phyloP scores from a whole-genome alignment of 2,329 filamentous ascomycete species.

The Xylaria sp. region DNA sequence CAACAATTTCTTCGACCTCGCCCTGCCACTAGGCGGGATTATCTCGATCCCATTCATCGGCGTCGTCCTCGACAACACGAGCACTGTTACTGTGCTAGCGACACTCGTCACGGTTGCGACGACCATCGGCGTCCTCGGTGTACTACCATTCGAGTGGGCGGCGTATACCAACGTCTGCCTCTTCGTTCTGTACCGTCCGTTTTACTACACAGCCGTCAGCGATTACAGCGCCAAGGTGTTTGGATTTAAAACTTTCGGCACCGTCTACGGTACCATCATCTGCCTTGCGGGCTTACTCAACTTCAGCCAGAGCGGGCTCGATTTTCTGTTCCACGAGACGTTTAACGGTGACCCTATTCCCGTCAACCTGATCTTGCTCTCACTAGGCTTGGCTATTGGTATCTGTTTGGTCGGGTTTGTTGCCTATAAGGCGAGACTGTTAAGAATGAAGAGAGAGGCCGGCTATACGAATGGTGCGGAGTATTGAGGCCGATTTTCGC shows the following conservation, averaged over 20 bases:
- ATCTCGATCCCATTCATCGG: constrained; percentile 90
- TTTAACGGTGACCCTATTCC: constrained; percentile 80
- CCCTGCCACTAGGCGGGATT: constrained; percentile 84
- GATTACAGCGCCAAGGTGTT: constrained; percentile 94
- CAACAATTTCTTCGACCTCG: constrained; percentile 88
- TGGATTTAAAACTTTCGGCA: constrained; percentile 90
- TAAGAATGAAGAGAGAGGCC: constrained; percentile 42
- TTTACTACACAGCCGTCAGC: constrained; percentile 91
- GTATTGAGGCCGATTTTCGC: constrained; percentile 5
- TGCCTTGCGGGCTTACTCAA: constrained; percentile 86
- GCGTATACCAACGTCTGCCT: constrained; percentile 81
- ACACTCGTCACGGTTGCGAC: constrained; percentile 78
- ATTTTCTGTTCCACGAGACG: constrained; percentile 78
- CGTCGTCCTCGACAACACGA: constrained; percentile 78
- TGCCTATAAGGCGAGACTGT: constrained; percentile 51
- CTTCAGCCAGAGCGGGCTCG: constrained; percentile 83
- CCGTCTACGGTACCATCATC: constrained; percentile 92
- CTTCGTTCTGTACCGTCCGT: constrained; percentile 85
- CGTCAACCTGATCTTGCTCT: constrained; percentile 77
- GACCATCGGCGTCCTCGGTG: constrained; percentile 78
- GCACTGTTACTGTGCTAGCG: constrained; percentile 76
- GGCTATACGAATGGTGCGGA: constrained; percentile 18
- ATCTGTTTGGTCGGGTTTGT: constrained; percentile 75
- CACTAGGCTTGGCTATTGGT: constrained; percentile 72
- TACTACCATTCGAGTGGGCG: constrained; percentile 74